A percentile compares a stretch with the other conserved stretches of the same genome.
phyloP scores from a whole-genome alignment of 352 stramenopile genomes.

The Aphanomyces invadans region DNA sequence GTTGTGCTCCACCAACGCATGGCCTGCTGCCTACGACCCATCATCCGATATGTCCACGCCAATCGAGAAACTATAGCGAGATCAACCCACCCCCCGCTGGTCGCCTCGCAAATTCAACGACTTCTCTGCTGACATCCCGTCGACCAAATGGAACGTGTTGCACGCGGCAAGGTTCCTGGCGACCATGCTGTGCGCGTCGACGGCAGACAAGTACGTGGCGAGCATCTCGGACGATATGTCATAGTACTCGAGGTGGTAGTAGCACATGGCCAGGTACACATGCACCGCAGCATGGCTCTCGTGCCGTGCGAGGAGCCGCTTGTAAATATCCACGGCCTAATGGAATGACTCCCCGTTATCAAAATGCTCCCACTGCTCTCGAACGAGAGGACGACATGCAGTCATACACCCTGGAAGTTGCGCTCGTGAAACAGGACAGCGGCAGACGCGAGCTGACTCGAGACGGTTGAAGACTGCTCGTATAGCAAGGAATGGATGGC shows the following conservation, averaged over 20 bases:
- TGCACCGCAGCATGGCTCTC: constrained; percentile 37
- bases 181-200: constrained; percentile 48
- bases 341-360: no score
- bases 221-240: constrained; percentile 60
- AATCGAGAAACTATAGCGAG: no score
- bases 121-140: constrained; percentile 36
- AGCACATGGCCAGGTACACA: constrained; percentile 69
- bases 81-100: background rate
- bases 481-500: constrained; percentile 8
- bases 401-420: constrained; percentile 41
- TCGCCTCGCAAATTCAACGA: constrained; percentile 8
- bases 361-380: no score
- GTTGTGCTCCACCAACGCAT: constrained; percentile 48
- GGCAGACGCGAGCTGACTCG: constrained; percentile 21
- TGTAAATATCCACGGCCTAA: constrained; percentile 64
- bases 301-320: constrained; percentile 34
- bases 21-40: constrained; percentile 22
- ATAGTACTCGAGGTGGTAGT: constrained; percentile 64
- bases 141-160: constrained; percentile 51
- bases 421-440: constrained; percentile 26
- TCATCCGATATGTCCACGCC: no score
- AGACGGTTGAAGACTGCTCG: background rate
- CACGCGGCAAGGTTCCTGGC: constrained; percentile 63
- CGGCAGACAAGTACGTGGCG: constrained; percentile 38
- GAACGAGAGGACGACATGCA: background rate